Percentiles rank a stretch among this genome's conserved stretches.
Conservation (phyloP, 78 protist genomes). For the Cavenderia fasciculata region DNA sequence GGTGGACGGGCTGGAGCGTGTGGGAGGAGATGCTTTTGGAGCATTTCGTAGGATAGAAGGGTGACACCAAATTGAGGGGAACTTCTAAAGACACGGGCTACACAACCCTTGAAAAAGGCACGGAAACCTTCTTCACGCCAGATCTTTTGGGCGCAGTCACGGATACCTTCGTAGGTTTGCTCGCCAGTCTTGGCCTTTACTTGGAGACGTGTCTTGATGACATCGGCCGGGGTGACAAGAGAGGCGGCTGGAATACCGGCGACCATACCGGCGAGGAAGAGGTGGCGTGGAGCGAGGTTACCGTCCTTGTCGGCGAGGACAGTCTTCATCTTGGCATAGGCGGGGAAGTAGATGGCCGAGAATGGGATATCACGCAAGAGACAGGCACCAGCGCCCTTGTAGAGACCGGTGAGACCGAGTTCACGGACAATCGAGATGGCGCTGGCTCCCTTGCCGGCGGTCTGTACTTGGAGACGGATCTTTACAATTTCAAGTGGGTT, state of each 20-base stretch:
- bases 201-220: slow-evolving; percentile 89
- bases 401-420: slow-evolving; percentile 85
- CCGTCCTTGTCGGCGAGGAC: slow-evolving; percentile 79
- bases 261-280: slow-evolving; percentile 82
- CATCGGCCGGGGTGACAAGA: slow-evolving; percentile 87
- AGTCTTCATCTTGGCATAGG: slow-evolving; percentile 81
- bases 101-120: slow-evolving; percentile 88
- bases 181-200: slow-evolving; percentile 86
- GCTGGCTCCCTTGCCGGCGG: slow-evolving; percentile 8
- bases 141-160: slow-evolving; percentile 80
- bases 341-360: slow-evolving; percentile 90
- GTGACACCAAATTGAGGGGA: slow-evolving; percentile 92
- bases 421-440: slow-evolving; percentile 63
- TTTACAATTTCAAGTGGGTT: slow-evolving; percentile 93
- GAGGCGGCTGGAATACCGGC: slow-evolving; percentile 88
- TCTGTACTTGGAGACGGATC: slow-evolving; percentile 86
- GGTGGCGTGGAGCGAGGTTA: slow-evolving; percentile 40
- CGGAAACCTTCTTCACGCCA: slow-evolving; percentile 76
- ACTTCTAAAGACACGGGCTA: slow-evolving; percentile 76
- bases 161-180: slow-evolving; percentile 80
- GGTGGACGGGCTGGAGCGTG: slow-evolving; percentile 56
- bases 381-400: slow-evolving; percentile 89
- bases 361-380: slow-evolving; percentile 88
- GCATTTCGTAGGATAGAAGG: slow-evolving; percentile 78
- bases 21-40: slow-evolving; percentile 73